phyloP scores from a whole-genome alignment of 2,329 filamentous ascomycete genomes.

The Botryotinia convoluta region DNA sequence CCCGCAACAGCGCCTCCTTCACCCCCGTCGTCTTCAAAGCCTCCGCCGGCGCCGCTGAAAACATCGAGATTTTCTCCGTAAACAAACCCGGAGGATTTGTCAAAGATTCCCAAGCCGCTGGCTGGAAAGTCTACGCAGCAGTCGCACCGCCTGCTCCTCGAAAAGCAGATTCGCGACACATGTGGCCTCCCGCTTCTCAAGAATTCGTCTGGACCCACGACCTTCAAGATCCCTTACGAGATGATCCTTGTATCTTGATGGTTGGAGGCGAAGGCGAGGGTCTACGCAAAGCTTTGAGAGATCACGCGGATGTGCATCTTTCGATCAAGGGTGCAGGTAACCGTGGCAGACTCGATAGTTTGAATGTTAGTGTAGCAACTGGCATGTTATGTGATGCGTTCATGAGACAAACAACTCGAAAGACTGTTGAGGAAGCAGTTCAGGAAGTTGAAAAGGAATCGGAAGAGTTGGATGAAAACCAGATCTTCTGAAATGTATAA shows the following conservation, averaged over 20 bases:
- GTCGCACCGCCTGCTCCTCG: constrained; percentile 49
- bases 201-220: constrained; percentile 46
- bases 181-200: not conserved
- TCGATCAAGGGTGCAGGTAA: constrained; percentile 56
- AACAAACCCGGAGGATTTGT: constrained; percentile 69
- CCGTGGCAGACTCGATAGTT: constrained; percentile 69
- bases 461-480: constrained; percentile 6
- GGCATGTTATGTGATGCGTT: constrained; percentile 73
- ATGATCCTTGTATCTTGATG: constrained; percentile 72
- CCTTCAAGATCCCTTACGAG: constrained; percentile 54
- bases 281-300: constrained; percentile 61
- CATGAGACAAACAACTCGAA: constrained; percentile 40
- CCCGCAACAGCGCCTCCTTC: constrained; percentile 69
- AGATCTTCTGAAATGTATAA: constrained; percentile 15
- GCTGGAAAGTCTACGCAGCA: constrained; percentile 83
- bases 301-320: constrained; percentile 62
- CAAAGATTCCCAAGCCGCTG: constrained; percentile 60
- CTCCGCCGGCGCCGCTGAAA: constrained; percentile 82
- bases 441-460: constrained; percentile 11
- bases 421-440: constrained; percentile 8
- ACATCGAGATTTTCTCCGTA: constrained; percentile 69
- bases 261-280: constrained; percentile 81
- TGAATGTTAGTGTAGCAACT: constrained; percentile 90
- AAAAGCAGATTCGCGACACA: constrained; percentile 27
- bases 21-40: constrained; percentile 81